phyloP scores from a whole-genome alignment of 805 yeast species.

The Kodamaea kaohsiungensis region DNA sequence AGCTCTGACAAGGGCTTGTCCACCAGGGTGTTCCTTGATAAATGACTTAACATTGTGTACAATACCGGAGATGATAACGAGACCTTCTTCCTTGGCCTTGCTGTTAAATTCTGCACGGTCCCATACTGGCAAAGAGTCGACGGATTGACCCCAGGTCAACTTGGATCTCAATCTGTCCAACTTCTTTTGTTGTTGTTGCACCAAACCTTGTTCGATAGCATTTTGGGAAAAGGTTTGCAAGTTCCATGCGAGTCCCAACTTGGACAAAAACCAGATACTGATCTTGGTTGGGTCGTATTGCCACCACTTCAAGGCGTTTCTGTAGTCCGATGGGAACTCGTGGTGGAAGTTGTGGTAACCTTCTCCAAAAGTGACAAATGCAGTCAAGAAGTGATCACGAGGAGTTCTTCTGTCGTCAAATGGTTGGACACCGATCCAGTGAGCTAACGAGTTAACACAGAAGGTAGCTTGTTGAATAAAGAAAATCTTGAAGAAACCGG shows the following conservation, averaged over 20 bases:
- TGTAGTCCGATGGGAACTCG: slow-evolving; percentile 86
- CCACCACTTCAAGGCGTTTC: slow-evolving; percentile 86
- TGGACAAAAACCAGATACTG: slow-evolving; percentile 56
- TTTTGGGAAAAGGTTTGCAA: slow-evolving; percentile 75
- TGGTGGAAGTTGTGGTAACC: slow-evolving; percentile 91
- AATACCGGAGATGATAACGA: slow-evolving; percentile 73
- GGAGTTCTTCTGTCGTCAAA: slow-evolving; percentile 88
- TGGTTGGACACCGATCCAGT: slow-evolving; percentile 84
- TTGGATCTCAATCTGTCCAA: slow-evolving; percentile 60
- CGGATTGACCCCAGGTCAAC: slow-evolving; percentile 75
- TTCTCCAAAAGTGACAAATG: slow-evolving; percentile 83
- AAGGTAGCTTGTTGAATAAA: slow-evolving; percentile 82
- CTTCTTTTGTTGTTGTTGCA: slow-evolving; percentile 83
- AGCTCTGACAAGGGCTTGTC: slow-evolving; percentile 67
- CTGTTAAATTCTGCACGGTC: slow-evolving; percentile 60
- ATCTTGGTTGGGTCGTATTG: slow-evolving; percentile 84
- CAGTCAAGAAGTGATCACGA: slow-evolving; percentile 78
- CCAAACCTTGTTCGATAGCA: slow-evolving; percentile 78
- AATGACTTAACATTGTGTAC: slow-evolving; percentile 74
- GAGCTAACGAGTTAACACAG: slow-evolving; percentile 84
- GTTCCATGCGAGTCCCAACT: slow-evolving; percentile 70
- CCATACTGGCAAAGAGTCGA: slow-evolving; percentile 73
- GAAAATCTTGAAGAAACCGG: slow-evolving; percentile 68
- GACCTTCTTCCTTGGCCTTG: slow-evolving; percentile 54
- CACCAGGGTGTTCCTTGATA: slow-evolving; percentile 83